Evolutionary conservation across 1,139 yeast genomes (phyloP).

Genomic region (Geotrichum bryndzae): DNA sequence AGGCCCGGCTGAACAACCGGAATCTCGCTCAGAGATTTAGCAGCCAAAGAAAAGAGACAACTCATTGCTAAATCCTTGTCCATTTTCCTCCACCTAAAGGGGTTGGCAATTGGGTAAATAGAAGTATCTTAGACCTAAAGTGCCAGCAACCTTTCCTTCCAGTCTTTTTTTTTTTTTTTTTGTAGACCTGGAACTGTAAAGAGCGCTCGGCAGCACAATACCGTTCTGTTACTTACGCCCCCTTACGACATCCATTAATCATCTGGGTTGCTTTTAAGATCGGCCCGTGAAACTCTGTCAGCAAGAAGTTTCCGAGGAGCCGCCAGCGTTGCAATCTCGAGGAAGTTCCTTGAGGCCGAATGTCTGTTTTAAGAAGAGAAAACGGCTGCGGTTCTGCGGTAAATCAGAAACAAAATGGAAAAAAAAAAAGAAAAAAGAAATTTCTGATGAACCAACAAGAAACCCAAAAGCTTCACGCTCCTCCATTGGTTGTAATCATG

Average conservation of each 20-base stretch:
- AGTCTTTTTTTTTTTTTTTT: no score
- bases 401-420: background rate
- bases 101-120: background rate
- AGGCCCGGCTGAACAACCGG: background rate
- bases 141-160: background rate
- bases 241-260: background rate
- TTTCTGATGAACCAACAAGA: background rate
- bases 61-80: conserved; percentile 13
- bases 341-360: background rate
- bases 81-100: background rate
- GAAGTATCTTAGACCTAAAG: background rate
- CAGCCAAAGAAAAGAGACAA: background rate
- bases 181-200: background rate
- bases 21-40: background rate
- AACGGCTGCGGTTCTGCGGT: background rate
- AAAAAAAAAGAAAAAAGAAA: background rate
- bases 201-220: background rate
- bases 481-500: background rate
- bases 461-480: background rate
- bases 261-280: background rate
- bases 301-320: background rate
- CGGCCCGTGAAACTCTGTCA: background rate
- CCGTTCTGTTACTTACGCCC: background rate
- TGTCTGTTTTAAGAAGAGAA: background rate
- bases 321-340: background rate